Evolutionary conservation across 768 basidiomycete genomes (phyloP).

Genomic region (Russula griseocarnosa): DNA sequence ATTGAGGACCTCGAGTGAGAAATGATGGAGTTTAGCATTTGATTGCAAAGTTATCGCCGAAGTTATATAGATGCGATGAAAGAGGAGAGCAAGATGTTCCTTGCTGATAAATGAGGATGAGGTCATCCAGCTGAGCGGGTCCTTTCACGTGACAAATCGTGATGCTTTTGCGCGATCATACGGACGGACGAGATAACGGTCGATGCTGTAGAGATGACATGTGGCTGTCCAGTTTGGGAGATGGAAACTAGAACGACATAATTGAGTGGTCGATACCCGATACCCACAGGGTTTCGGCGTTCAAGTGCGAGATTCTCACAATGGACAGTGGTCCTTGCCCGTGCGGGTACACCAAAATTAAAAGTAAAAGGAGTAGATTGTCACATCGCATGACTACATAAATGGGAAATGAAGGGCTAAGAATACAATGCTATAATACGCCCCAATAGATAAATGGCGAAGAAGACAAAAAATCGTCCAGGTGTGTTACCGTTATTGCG

Average conservation of each 20-base stretch:
- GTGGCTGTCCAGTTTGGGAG: neutral
- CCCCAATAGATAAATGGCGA: constrained; percentile 17
- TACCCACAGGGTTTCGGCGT: too few relatives aligned
- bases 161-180: too few relatives aligned
- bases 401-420: constrained; percentile 15
- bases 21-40: neutral
- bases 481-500: constrained; percentile 13
- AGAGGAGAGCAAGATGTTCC: too few relatives aligned
- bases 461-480: constrained; percentile 7
- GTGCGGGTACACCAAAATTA: too few relatives aligned
- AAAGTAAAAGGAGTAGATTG: neutral
- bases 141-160: too few relatives aligned
- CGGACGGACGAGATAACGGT: neutral
- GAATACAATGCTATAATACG: constrained; percentile 25
- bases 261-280: too few relatives aligned
- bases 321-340: too few relatives aligned
- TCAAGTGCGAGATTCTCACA: too few relatives aligned
- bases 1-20: neutral
- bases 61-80: too few relatives aligned
- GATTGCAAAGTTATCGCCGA: too few relatives aligned
- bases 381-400: constrained; percentile 12
- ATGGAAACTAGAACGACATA: neutral
- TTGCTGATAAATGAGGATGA: too few relatives aligned
- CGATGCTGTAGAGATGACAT: neutral
- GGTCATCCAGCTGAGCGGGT: too few relatives aligned